Conservation (phyloP, 495 filamentous ascomycete species). For the Penicillium argentinense region DNA sequence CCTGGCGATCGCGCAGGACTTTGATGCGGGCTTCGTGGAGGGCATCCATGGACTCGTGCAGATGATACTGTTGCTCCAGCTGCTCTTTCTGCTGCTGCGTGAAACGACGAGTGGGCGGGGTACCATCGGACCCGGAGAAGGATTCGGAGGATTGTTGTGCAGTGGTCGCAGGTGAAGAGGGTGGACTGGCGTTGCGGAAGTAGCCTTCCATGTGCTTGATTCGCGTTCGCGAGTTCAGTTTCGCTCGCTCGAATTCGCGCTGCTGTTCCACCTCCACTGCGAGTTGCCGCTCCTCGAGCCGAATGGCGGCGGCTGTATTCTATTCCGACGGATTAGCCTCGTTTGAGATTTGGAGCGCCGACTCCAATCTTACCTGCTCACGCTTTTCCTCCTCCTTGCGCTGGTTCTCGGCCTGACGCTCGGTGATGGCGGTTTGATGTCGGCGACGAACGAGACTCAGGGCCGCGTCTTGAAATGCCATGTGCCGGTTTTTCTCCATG, state of each 20-base stretch:
- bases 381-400: constrained; percentile 51
- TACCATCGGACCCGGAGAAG: constrained; percentile 19
- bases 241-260: constrained; percentile 55
- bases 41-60: constrained; percentile 67
- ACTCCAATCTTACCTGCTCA: constrained; percentile 47
- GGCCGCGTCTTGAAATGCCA: constrained; percentile 45
- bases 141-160: constrained; percentile 23
- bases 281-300: constrained; percentile 73
- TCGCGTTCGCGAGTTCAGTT: constrained; percentile 62
- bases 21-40: constrained; percentile 75
- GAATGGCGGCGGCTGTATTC: constrained; percentile 50
- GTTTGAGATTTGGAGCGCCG: not conserved
- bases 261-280: constrained; percentile 67
- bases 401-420: constrained; percentile 27
- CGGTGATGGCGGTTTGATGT: constrained; percentile 37
- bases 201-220: constrained; percentile 81
- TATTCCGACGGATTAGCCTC: constrained; percentile 11
- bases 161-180: constrained; percentile 25
- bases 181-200: constrained; percentile 57
- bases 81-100: constrained; percentile 51
- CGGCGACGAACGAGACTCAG: constrained; percentile 30
- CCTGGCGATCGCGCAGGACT: constrained; percentile 75
- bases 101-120: constrained; percentile 28
- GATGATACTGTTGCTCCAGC: constrained; percentile 68
- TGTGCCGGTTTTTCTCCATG: constrained; percentile 59